Base-by-base conservation (phyloP, 495 filamentous ascomycete genomes). In the Astrocystis sublimbata region DNA sequence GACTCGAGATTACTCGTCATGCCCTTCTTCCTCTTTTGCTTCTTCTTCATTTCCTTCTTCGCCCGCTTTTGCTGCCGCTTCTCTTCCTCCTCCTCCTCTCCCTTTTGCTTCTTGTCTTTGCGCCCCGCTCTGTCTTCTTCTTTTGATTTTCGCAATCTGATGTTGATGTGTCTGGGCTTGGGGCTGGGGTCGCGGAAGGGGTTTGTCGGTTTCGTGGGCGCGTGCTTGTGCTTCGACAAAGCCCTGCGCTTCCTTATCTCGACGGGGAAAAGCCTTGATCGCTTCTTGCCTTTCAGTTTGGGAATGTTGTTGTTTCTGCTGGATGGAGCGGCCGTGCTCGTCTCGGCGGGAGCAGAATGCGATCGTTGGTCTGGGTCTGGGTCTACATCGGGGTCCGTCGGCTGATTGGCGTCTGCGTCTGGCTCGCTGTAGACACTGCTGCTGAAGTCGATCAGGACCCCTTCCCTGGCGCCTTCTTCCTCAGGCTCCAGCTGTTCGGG, bases 171-270 rank as follows among this genome's bases (percentile, higher is more conserved):
- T n/a, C 23, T 42, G 5, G 13, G 52, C 2, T 8, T 15, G 26
- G 52, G 52, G 36, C 23, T 36, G 5, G 54, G 54, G 24, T 57
- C 40, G 40, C 54, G 38, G 38, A 57, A 57, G 3, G 54, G 54
- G n/a, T 57, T 28, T 23, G n/a, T 23, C 36, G 8, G 41, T 38
- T 13, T 15, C 24, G 1, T 9, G 15, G 8, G 5, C 23, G 6
- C 15, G 35, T 54, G 51, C 12, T 24, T 9, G 15, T 38, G 33
- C n/a, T 26, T 23, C 21, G 51, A 54, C n/a, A 12, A 8, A 2
- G 21, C 21, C 9, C 49, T 7, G 17, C 28, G 49, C 9, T 3
- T 51, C 19, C 1, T 30, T 1, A 8, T 45, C n/a, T n/a, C n/a
- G n/a, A n/a, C n/a, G 1, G 21, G 7, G 51, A 54, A 38, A 1